Conservation (phyloP, 768 basidiomycete genomes). For the Trametes coccinea region DNA sequence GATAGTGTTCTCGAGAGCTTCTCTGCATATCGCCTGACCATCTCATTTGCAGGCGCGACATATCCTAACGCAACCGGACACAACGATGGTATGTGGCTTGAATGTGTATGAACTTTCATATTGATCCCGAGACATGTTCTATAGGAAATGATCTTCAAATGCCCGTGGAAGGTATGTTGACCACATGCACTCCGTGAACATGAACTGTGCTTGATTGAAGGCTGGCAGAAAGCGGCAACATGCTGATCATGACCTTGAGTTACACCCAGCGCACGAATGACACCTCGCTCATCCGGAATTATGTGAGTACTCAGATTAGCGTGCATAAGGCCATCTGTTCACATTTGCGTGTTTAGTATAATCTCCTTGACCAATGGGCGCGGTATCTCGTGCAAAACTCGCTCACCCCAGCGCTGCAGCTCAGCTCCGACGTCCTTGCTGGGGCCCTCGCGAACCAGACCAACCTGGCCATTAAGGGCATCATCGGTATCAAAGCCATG, state of each 20-base stretch:
- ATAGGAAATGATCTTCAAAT: slow-evolving; percentile 36
- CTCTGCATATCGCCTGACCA: too few species aligned
- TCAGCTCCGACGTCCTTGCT: slow-evolving; percentile 41
- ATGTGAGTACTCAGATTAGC: slow-evolving; percentile 33
- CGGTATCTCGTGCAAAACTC: slow-evolving; percentile 55
- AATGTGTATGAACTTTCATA: neutral
- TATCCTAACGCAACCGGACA: slow-evolving; percentile 46
- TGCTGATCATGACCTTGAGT: slow-evolving; percentile 70
- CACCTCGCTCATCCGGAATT: slow-evolving; percentile 47
- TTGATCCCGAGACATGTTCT: neutral
- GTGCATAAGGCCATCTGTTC: neutral
- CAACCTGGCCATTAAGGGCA: slow-evolving; percentile 47
- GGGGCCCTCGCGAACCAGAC: slow-evolving; percentile 43
- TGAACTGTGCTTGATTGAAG: slow-evolving; percentile 23
- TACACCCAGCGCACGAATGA: slow-evolving; percentile 58
- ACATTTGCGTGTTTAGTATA: slow-evolving; percentile 32
- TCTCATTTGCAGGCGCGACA: slow-evolving; percentile 26
- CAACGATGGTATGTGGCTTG: slow-evolving; percentile 36
- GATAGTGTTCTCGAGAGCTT: neutral
- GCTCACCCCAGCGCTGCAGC: slow-evolving; percentile 43
- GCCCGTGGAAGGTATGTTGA: slow-evolving; percentile 31
- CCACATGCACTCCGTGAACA: neutral
- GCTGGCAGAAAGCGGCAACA: slow-evolving; percentile 63
- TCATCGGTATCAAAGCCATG: slow-evolving; percentile 46
- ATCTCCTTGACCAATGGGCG: slow-evolving; percentile 63